Evolutionary conservation across 176 grass and related monocot species (phyloP).

Genomic region (Raddia distichophylla): DNA sequence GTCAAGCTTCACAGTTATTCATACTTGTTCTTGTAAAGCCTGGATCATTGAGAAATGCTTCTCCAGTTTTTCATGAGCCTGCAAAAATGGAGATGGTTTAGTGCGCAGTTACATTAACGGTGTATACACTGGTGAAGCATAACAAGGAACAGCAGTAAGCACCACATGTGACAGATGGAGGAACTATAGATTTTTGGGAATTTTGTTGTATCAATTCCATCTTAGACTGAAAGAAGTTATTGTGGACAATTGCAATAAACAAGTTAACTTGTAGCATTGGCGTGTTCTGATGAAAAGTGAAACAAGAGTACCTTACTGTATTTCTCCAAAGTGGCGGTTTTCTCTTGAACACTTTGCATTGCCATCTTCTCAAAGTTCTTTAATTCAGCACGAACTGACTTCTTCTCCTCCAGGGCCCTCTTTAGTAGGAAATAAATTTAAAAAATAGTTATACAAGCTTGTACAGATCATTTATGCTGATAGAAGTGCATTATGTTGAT

Average conservation of each 20-base stretch:
- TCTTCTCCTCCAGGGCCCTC: constrained; percentile 82
- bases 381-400: constrained; percentile 50
- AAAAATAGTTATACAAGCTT: constrained; percentile 20
- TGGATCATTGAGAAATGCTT: constrained; percentile 67
- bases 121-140: constrained; percentile 20
- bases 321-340: constrained; percentile 62
- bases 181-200: background rate
- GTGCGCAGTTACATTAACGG: background rate
- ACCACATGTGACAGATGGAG: background rate
- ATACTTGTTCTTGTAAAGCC: constrained; percentile 75
- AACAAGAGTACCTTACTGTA: constrained; percentile 66
- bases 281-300: background rate
- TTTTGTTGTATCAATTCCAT: background rate
- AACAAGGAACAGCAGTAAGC: constrained; percentile 23
- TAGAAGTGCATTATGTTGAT: constrained; percentile 10
- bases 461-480: constrained; percentile 6
- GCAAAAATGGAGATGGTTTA: constrained; percentile 36
- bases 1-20: constrained; percentile 15
- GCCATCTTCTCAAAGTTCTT: constrained; percentile 69
- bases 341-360: constrained; percentile 68
- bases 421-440: constrained; percentile 42
- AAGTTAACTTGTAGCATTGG: constrained; percentile 18
- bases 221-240: background rate
- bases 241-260: background rate
- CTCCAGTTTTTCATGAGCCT: constrained; percentile 70